Base-by-base conservation (phyloP, 169 alveolate species). In the Theileria orientalis region DNA sequence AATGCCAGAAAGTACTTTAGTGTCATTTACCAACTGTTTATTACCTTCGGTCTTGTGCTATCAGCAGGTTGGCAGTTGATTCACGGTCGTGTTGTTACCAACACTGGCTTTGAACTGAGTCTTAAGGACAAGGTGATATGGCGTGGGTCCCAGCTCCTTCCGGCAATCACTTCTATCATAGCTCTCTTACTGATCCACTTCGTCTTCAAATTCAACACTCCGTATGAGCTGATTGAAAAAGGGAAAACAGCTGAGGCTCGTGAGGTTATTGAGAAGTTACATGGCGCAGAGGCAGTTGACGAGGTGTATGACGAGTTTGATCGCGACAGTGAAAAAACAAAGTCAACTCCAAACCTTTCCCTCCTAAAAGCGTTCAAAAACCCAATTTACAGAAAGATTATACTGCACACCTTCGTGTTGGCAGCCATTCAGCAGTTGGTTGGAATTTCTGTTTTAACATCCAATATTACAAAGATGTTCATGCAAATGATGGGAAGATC, bases 381-480 rank as follows among this genome's bases (percentile, higher is more conserved):
- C 0, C 86, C 89, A 13, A 60, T 67, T 0, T 91, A 90, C 83
- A 69, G 95, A 14, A 44, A 74, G 46, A 94, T 83, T 35, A 76
- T 92, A 6, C 47, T 92, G 19, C 63, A 90, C 2, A 90, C 86
- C 1, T 87, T 84, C 59, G 82, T 92, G 9, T 76, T 92, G 27
- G 78, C 94, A 0, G 84, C 89, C 7, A 61, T 92, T 63, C 95
- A 91, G 56, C 96, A 92, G 64, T 73, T 91, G 54, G 79, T 93
- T 1, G 96, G 96, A 5, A 92, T 92, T n/a, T 87, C 89, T 47
- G 90, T 91, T 16, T 74, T 92, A 46, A 90, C 91, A 0, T 86
- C 96, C 3, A 88, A 87, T 66, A 83, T 93, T 44, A 84, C 93
- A 64, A 90, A 82, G 74, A 73, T 92, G 33, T 91, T 89, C 72